Base-by-base conservation (phyloP, 2,329 filamentous ascomycete genomes). In the Tolypocladium nubicola region DNA sequence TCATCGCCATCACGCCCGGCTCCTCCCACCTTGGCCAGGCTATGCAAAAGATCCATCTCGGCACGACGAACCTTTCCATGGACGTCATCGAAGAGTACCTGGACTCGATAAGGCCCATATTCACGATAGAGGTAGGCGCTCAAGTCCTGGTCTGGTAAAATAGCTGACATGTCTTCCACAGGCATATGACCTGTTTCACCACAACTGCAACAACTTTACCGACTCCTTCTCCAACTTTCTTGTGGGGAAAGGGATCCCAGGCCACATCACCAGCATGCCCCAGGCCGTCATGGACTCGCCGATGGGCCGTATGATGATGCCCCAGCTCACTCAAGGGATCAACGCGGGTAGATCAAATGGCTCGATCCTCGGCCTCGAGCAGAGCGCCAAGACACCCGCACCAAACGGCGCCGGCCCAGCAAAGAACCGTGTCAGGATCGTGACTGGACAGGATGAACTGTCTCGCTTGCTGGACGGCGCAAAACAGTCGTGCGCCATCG, bases 191-290 rank as follows among this genome's bases (percentile, higher is more conserved):
- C 76, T 97, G 6, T 96, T 82, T 70, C 89, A 75, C 65, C 91
- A 97, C 72, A 99, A 99, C 69, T 97, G 93, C 76, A 99, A 97
- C 75, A 97, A 97, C 71, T 99, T 97, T 72, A 90, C 89, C 4
- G 93, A 97, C 67, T 91, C 96, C 60, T 86, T 97, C 63, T 79
- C 90, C 61, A 94, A 89, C 71, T 97, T 97, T 61, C 77, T 97
- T 0, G 77, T 97, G 1, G 93, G 94, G 26, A 88, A 86, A 64
- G 89, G 90, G 3, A 97, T 97, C 59, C 94, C 94, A 0, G 81
- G 86, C 1, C 86, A 96, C 65, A 97, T 99, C 62, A 82, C 84
- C 37, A 90, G 87, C 63, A 85, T 97, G 68, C 93, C 93, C 0
- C 81, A 91, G 66, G 88, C 86, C 1, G 92, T 97, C 10, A 79